Conservation (phyloP, 352 stramenopile genomes). For the Globisporangium carolinianum region DNA sequence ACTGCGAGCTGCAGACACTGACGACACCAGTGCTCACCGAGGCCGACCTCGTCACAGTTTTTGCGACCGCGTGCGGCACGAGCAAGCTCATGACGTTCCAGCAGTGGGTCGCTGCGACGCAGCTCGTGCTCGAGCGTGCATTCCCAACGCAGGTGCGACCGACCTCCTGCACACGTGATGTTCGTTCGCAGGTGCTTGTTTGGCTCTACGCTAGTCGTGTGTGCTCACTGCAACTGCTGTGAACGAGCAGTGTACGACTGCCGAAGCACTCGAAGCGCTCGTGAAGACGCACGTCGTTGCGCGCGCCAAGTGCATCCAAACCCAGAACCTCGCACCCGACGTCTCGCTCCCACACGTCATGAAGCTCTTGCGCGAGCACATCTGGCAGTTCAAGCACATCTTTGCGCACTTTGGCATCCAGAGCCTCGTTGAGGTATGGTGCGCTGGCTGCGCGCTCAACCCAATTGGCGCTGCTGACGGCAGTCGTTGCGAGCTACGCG, state of each 20-base stretch:
- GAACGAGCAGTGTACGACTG: slow-evolving; percentile 6
- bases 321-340: slow-evolving; percentile 59
- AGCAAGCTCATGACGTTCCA: slow-evolving; percentile 40
- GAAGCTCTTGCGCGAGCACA: slow-evolving; percentile 55
- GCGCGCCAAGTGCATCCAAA: slow-evolving; percentile 41
- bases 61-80: slow-evolving; percentile 22
- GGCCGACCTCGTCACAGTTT: slow-evolving; percentile 50
- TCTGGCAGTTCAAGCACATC: slow-evolving; percentile 73
- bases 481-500: too few relatives aligned
- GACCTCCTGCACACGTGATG: too few relatives aligned
- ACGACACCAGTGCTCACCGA: slow-evolving; percentile 29
- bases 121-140: slow-evolving; percentile 35
- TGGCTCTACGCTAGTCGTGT: background rate
- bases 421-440: slow-evolving; percentile 39
- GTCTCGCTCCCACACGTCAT: slow-evolving; percentile 62
- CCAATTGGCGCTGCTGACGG: too few relatives aligned
- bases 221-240: background rate
- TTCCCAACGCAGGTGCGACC: slow-evolving; percentile 18
- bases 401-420: slow-evolving; percentile 70
- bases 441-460: too few relatives aligned
- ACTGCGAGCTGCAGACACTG: slow-evolving; percentile 44
- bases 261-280: slow-evolving; percentile 30
- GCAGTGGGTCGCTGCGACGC: slow-evolving; percentile 41
- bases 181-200: background rate
- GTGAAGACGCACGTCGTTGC: slow-evolving; percentile 46